phyloP scores from a whole-genome alignment of 176 grass and related monocot species.

The Zoysia japonica region DNA sequence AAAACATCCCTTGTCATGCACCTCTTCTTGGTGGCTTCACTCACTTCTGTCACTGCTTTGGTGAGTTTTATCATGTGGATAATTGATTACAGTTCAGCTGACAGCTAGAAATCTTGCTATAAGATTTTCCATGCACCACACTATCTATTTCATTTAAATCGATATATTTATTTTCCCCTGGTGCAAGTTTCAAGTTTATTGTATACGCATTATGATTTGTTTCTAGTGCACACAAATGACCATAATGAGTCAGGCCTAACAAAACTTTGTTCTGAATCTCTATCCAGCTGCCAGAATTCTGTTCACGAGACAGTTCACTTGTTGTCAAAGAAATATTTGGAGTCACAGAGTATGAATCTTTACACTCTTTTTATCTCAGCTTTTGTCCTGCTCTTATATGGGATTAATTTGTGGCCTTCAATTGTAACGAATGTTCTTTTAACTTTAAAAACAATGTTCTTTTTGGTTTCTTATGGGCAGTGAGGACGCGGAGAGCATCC shows the following conservation, averaged over 20 bases:
- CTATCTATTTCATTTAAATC: background rate
- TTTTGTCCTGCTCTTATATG: background rate
- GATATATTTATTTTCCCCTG: background rate
- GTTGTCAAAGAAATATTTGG: slow-evolving; percentile 95
- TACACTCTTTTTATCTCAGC: slow-evolving; percentile 8
- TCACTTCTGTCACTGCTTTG: background rate
- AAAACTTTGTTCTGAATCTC: slow-evolving; percentile 33
- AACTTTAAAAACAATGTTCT: background rate
- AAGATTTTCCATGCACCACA: background rate
- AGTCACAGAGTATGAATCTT: slow-evolving; percentile 82
- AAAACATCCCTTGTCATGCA: background rate
- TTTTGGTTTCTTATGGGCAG: slow-evolving; percentile 46
- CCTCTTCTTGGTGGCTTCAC: background rate
- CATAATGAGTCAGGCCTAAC: slow-evolving; percentile 6
- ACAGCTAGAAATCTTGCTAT: background rate
- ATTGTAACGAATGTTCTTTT: slow-evolving; percentile 1
- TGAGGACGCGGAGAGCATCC: slow-evolving; percentile 84
- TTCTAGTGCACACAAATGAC: background rate
- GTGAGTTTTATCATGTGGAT: background rate
- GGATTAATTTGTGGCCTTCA: background rate
- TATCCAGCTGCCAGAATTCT: slow-evolving; percentile 88
- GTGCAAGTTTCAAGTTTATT: background rate
- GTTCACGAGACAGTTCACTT: slow-evolving; percentile 71
- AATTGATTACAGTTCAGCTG: background rate
- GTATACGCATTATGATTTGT: background rate